Conservation (phyloP, 257 asterid genomes). For the Solanum corneliomulleri region DNA sequence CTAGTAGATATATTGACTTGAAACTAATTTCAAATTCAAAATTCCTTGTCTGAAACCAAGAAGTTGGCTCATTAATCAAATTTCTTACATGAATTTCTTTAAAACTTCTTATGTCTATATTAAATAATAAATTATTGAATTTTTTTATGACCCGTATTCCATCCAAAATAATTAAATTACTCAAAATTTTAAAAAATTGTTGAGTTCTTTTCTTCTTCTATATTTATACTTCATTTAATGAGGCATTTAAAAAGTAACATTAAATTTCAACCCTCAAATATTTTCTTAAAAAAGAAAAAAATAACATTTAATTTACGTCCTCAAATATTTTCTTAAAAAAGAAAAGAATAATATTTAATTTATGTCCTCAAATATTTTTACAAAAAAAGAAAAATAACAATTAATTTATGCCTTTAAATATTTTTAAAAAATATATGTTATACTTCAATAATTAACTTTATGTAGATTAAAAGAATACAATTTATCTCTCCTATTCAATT, state of each 20-base stretch:
- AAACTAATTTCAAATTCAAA: not conserved
- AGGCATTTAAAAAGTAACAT: not conserved
- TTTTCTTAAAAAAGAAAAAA: not conserved
- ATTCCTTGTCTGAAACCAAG: not conserved
- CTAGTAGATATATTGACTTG: too few species aligned
- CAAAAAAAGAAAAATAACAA: too few species aligned
- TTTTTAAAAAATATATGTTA: too few species aligned
- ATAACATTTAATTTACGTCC: not conserved
- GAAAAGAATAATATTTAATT: too few species aligned
- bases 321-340: too few species aligned
- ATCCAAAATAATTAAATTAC: not conserved
- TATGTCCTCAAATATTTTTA: not conserved
- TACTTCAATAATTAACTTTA: not conserved
- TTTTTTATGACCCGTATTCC: too few species aligned
- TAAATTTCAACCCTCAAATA: not conserved
- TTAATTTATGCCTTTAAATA: too few species aligned
- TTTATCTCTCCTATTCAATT: not conserved
- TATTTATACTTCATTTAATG: not conserved
- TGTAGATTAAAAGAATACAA: too few species aligned
- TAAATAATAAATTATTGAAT: not conserved
- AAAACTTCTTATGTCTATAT: not conserved
- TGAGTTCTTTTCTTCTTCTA: not conserved
- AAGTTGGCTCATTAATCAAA: not conserved
- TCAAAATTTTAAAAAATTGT: too few species aligned
- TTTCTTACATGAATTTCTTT: not conserved